Base-by-base conservation (phyloP, 768 basidiomycete genomes). In the Mycena albidolilacea region DNA sequence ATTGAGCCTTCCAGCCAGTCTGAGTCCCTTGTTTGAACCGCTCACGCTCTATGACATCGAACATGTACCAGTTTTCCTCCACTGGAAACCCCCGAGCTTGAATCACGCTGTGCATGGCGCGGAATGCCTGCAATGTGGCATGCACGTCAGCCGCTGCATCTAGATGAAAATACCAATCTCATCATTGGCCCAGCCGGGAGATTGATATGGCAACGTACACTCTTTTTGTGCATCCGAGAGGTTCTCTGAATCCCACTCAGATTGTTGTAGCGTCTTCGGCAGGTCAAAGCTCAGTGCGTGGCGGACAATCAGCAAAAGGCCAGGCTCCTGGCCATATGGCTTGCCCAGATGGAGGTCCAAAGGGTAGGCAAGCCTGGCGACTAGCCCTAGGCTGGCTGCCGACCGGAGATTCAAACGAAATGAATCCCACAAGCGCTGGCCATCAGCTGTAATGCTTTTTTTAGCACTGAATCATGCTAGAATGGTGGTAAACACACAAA, bases 341-440 rank as follows among this genome's bases (percentile, higher is more conserved):
- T 1, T 5, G n/a, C n/a, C n/a, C 0, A 2, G 50, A 11, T 21
- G 6, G 6, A 52, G 1, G 5, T 7, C 19, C 0, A 7, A 3
- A 3, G 50, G 50, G 12, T 52, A 52, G 50, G 50, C 46, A 6
- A 48, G 46, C 21, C n/a, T n/a, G n/a, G 50, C 50, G 7, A 21
- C n/a, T 7, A 52, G n/a, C 6, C 50, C 50, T 6, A 52, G n/a
- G 4, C n/a, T 21, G 50, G 7, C n/a, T 8, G n/a, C 50, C 1
- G n/a, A 52, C 50, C n/a, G 5, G 50, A 52, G 50, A 12, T 52
- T 52, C n/a, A n/a, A 12, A 21, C 50, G 50, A 21, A 52, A 52
- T 0, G 19, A n/a, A 7, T 21, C 50, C 50, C 50, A 52, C 8
- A 52, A 21, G 5, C n/a, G n/a, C 11, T 52, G 50, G 2, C 50